A percentile compares a stretch with the other conserved stretches of the same genome.
phyloP scores from a whole-genome alignment of 495 filamentous ascomycete genomes.

The Penicillium chermesinum region DNA sequence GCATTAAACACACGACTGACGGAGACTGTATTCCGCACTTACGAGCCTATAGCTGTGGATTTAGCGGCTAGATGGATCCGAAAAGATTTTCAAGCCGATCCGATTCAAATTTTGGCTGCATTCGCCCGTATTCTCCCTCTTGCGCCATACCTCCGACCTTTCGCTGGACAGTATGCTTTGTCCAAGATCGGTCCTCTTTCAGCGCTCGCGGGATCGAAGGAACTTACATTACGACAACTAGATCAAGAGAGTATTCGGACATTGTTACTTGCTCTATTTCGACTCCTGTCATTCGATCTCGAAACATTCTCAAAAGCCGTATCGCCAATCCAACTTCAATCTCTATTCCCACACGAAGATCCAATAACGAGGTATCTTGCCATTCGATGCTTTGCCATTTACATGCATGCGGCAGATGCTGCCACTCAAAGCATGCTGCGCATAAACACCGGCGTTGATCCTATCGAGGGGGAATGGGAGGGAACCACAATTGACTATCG shows the following conservation, averaged over 20 bases:
- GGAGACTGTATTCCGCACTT: slow-evolving; percentile 61
- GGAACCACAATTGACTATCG: slow-evolving; percentile 73
- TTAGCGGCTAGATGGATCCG: slow-evolving; percentile 70
- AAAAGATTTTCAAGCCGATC: slow-evolving; percentile 39
- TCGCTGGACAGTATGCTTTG: slow-evolving; percentile 42
- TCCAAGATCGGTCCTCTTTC: slow-evolving; percentile 39
- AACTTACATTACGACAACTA: slow-evolving; percentile 34
- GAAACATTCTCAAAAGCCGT: slow-evolving; percentile 57
- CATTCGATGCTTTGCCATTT: slow-evolving; percentile 69
- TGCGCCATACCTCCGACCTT: slow-evolving; percentile 59
- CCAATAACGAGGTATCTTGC: slow-evolving; percentile 70
- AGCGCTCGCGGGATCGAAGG: slow-evolving; percentile 34
- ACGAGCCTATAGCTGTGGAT: slow-evolving; percentile 70
- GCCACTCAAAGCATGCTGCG: slow-evolving; percentile 65
- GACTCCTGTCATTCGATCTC: slow-evolving; percentile 70
- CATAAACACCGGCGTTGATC: slow-evolving; percentile 55
- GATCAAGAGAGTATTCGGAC: slow-evolving; percentile 29
- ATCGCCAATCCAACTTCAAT: slow-evolving; percentile 59
- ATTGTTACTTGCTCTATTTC: slow-evolving; percentile 64
- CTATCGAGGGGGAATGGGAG: slow-evolving; percentile 68
- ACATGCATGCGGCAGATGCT: slow-evolving; percentile 74
- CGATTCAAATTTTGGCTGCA: slow-evolving; percentile 55
- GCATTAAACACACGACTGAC: slow-evolving; percentile 63
- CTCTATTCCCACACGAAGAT: slow-evolving; percentile 58
- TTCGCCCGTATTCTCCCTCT: slow-evolving; percentile 77